Conservation (phyloP, 2,329 filamentous ascomycete genomes). For the Colletotrichum eremochloae region DNA sequence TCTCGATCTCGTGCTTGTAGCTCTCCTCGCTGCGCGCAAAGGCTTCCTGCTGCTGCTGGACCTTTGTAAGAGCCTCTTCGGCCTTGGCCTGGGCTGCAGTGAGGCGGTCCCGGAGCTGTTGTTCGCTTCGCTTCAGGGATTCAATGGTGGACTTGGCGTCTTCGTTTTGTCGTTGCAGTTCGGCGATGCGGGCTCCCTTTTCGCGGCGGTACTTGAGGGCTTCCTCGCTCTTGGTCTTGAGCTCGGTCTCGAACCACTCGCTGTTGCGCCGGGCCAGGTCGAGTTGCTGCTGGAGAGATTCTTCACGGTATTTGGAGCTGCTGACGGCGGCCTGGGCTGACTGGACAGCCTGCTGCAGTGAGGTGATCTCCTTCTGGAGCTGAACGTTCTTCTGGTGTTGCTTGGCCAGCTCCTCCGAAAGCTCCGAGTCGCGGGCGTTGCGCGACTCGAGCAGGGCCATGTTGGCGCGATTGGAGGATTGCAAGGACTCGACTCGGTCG, state of each 20-base stretch:
- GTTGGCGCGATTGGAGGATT: slow-evolving; percentile 93
- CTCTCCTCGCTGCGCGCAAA: slow-evolving; percentile 86
- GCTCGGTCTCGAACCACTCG: slow-evolving; percentile 92
- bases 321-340: slow-evolving; percentile 83
- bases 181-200: slow-evolving; percentile 89
- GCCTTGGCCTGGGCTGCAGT: slow-evolving; percentile 88
- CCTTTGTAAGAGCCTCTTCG: slow-evolving; percentile 83
- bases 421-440: slow-evolving; percentile 84
- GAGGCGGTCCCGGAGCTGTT: slow-evolving; percentile 82
- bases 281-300: slow-evolving; percentile 90
- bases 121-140: slow-evolving; percentile 82
- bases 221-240: slow-evolving; percentile 90
- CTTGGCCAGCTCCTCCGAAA: slow-evolving; percentile 87
- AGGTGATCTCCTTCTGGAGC: slow-evolving; percentile 84
- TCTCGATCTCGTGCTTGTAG: slow-evolving; percentile 88
- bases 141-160: slow-evolving; percentile 85
- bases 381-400: slow-evolving; percentile 91
- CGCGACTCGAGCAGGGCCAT: slow-evolving; percentile 91
- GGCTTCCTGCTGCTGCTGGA: slow-evolving; percentile 88
- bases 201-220: slow-evolving; percentile 93
- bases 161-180: slow-evolving; percentile 89
- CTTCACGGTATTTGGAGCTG: slow-evolving; percentile 89
- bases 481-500: slow-evolving; percentile 86
- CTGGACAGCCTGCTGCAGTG: slow-evolving; percentile 87
- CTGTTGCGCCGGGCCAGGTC: slow-evolving; percentile 90